Evolutionary conservation across 371 early-diverging fungal species (phyloP).

Genomic region (Lichtheimia corymbifera): DNA sequence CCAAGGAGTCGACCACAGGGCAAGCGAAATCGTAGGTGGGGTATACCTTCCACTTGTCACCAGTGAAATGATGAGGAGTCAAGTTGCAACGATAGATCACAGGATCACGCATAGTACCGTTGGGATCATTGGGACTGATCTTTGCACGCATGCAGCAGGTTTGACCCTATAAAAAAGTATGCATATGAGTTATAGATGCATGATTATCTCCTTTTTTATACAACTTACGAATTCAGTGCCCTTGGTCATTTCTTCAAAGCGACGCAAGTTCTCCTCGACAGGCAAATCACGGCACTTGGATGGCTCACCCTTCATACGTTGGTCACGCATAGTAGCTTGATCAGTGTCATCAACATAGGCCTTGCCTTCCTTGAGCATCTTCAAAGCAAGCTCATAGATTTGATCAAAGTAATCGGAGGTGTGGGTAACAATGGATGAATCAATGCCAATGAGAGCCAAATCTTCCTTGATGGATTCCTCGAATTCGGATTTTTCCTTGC

Average conservation of each 20-base stretch:
- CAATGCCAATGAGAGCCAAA: constrained; percentile 85
- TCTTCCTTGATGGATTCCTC: constrained; percentile 96
- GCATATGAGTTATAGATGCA: not conserved
- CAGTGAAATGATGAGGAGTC: constrained; percentile 93
- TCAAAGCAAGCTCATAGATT: constrained; percentile 84
- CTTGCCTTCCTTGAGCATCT: constrained; percentile 89
- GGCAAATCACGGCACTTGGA: constrained; percentile 86
- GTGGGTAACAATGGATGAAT: constrained; percentile 80
- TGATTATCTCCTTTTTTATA: not conserved
- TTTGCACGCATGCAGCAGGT: constrained; percentile 98
- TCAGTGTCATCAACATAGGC: constrained; percentile 99
- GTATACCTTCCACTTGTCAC: constrained; percentile 95
- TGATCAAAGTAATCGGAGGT: constrained; percentile 97
- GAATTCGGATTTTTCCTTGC: constrained; percentile 96
- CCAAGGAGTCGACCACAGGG: constrained; percentile 97
- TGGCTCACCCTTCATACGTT: constrained; percentile 91
- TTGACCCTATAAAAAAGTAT: constrained; percentile 52
- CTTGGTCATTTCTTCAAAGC: constrained; percentile 94
- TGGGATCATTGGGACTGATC: constrained; percentile 91
- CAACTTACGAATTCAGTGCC: constrained; percentile 75
- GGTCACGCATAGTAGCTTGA: constrained; percentile 86
- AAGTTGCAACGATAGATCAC: constrained; percentile 97
- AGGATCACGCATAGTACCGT: constrained; percentile 99
- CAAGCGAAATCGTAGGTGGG: constrained; percentile 99
- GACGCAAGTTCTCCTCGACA: constrained; percentile 89